Evolutionary conservation across 2,329 filamentous ascomycete species (phyloP), one percentile per base, ranked within the genome.

Genomic region (Fusarium vanettenii): DNA sequence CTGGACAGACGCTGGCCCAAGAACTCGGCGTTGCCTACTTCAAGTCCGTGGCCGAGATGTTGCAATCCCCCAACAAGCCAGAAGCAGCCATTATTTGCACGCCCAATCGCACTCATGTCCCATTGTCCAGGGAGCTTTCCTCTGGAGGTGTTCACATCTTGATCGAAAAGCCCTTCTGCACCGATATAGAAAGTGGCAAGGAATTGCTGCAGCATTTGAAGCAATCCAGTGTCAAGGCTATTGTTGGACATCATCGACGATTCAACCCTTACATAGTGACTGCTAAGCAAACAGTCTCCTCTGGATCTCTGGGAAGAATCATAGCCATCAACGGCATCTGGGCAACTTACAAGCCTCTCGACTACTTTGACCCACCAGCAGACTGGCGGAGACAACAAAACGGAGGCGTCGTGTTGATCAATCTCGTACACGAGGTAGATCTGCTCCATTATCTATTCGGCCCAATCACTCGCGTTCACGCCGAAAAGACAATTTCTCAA

Each of bases 391-490:
- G 84, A 8, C 75, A 80, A 5, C 65, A 72, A 3, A 79, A 82
- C 3, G 86, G 86, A 2, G 89, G 89, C 1, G 85, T 87, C 0
- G 80, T 91, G 9, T 81, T 87, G 4, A 91, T 91, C 69, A 92
- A 91, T 75, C 80, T 91, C 50, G 85, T 91, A n/a, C 89, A 92
- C 74, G 90, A 92, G 60, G 81, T 91, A 43, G 90, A 91, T 69
- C 80, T 90, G 0, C 81, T 92, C 20, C 89, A 91, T 56, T 86
- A 87, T 78, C 80, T 91, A 1, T 85, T 91, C 29, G 89, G 89
- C 0, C 85, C 87, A 0, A 87, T 92, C 29, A 76, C 78, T 0
- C 82, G 86, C 0, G 86, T 91, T 0, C 85, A 87, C 37, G 89
- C 87, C 0, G 87, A 91, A 72, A 81, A 83, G 60, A 86, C 84